Percentiles rank a stretch among this genome's conserved stretches.
Evolutionary conservation across 495 filamentous ascomycete species (phyloP).

Genomic region (Chaetomidium leptoderma): DNA sequence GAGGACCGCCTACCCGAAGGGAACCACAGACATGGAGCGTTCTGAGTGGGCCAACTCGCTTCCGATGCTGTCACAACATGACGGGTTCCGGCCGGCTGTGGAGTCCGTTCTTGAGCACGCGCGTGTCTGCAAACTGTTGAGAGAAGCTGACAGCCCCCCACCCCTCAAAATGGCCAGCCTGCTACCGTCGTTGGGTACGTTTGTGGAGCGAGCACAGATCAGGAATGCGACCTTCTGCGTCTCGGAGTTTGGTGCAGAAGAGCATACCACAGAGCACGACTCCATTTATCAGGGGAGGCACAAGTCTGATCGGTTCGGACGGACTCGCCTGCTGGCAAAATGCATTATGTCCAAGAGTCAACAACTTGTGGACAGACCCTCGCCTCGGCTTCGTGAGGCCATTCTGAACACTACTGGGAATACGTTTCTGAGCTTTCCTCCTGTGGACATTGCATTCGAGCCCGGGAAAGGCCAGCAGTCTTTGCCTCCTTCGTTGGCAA

Average conservation of each 20-base stretch:
- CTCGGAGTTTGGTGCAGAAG: slow-evolving; percentile 52
- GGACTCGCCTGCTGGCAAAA: not conserved
- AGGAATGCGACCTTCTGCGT: slow-evolving; percentile 48
- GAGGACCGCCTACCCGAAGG: slow-evolving; percentile 31
- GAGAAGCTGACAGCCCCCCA: too few species aligned
- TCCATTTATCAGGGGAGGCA: too few species aligned
- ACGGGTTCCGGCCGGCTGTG: slow-evolving; percentile 36
- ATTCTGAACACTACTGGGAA: slow-evolving; percentile 3
- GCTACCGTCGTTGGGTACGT: not conserved
- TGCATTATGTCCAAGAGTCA: not conserved
- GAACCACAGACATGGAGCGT: slow-evolving; percentile 29
- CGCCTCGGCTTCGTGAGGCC: not conserved
- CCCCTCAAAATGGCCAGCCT: too few species aligned
- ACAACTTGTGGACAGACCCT: not conserved
- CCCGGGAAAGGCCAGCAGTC: not conserved
- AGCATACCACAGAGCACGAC: slow-evolving; percentile 38
- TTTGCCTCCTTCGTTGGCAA: not conserved
- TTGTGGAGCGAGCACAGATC: slow-evolving; percentile 43
- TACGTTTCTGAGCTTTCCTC: slow-evolving; percentile 4
- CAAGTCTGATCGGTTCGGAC: too few species aligned
- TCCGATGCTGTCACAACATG: slow-evolving; percentile 49
- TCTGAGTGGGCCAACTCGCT: slow-evolving; percentile 30
- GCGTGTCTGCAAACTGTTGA: slow-evolving; percentile 9
- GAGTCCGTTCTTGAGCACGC: slow-evolving; percentile 8
- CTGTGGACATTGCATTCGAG: slow-evolving; percentile 8